These are phyloP conservation scores for Poteriospumella lacustris DNA, from an alignment of 108 stramenopile species.

Conservation along the genomic window DNA sequence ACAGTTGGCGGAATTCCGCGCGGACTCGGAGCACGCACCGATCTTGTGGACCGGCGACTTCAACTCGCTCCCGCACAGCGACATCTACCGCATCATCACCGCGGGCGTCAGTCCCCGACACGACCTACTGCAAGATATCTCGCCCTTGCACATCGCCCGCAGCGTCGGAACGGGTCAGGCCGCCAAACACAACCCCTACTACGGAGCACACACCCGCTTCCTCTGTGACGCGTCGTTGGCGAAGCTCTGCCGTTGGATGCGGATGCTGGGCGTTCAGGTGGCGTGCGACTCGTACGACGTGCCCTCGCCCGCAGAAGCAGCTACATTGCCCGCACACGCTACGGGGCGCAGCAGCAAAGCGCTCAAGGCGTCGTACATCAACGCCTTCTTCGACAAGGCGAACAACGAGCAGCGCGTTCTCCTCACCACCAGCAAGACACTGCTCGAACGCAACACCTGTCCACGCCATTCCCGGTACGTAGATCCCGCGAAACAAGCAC, in stretches of 20 bases:
- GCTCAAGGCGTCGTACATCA: not conserved
- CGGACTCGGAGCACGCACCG: not conserved
- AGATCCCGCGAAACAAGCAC: not conserved
- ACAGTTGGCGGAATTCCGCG: not conserved
- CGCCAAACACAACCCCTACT: not conserved
- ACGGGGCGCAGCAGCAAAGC: not conserved
- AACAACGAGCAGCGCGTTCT: not conserved
- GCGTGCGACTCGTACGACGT: not conserved
- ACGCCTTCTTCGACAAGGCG: not conserved
- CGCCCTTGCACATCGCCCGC: not conserved
- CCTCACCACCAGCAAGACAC: not conserved
- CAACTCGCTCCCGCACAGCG: not conserved
- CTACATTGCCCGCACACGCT: no score
- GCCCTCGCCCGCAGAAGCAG: no score
- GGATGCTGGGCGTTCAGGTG: not conserved
- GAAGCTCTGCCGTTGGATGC: not conserved
- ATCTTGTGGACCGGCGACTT: not conserved
- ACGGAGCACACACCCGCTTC: not conserved
- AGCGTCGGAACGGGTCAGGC: not conserved
- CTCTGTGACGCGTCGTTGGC: not conserved
- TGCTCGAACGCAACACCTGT: not conserved
- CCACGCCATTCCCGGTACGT: not conserved
- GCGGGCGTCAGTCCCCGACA: no score
- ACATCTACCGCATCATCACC: not conserved
- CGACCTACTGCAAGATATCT: no score